Percentiles rank a stretch among this genome's conserved stretches.
phyloP scores from a whole-genome alignment of 768 basidiomycete species.

The Mycena sanguinolenta region DNA sequence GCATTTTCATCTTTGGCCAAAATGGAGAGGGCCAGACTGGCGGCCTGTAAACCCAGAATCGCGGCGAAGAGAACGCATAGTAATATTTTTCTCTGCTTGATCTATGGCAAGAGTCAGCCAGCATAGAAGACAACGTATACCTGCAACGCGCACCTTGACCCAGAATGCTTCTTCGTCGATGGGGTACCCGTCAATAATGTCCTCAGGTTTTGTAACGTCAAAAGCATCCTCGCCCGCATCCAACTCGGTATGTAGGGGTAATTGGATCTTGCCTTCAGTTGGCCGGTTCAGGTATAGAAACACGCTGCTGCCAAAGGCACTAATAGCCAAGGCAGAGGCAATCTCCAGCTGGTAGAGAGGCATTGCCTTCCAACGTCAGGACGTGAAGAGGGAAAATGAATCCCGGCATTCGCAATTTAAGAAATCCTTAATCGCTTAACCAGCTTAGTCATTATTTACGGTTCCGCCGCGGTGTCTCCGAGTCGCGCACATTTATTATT shows the following conservation, averaged over 20 bases:
- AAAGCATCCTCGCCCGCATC: slow-evolving; percentile 65
- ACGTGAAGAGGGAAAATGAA: neutral
- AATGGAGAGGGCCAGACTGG: slow-evolving; percentile 69
- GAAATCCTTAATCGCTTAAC: neutral
- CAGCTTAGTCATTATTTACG: slow-evolving; percentile 15
- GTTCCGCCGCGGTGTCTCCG: no score
- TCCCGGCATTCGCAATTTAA: slow-evolving; percentile 7
- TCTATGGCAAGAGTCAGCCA: slow-evolving; percentile 54
- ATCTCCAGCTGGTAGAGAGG: slow-evolving; percentile 70
- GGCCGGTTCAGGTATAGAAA: slow-evolving; percentile 56
- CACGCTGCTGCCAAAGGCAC: slow-evolving; percentile 59
- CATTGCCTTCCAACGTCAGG: slow-evolving; percentile 53
- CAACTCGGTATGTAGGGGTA: slow-evolving; percentile 53
- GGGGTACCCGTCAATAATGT: slow-evolving; percentile 75
- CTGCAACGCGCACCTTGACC: slow-evolving; percentile 57
- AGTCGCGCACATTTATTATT: no score
- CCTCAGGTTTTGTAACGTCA: slow-evolving; percentile 80
- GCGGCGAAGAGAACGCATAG: slow-evolving; percentile 60
- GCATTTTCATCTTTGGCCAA: slow-evolving; percentile 43
- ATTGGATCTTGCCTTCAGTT: slow-evolving; percentile 64
- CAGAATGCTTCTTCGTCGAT: slow-evolving; percentile 73
- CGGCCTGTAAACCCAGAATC: slow-evolving; percentile 64
- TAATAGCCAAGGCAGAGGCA: slow-evolving; percentile 59
- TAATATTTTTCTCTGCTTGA: slow-evolving; percentile 69
- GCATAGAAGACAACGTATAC: neutral